Evolutionary conservation across 1,284 basidiomycete genomes (phyloP), one percentile per base, ranked within the genome.

Genomic region (Veloboletus limbatus): DNA sequence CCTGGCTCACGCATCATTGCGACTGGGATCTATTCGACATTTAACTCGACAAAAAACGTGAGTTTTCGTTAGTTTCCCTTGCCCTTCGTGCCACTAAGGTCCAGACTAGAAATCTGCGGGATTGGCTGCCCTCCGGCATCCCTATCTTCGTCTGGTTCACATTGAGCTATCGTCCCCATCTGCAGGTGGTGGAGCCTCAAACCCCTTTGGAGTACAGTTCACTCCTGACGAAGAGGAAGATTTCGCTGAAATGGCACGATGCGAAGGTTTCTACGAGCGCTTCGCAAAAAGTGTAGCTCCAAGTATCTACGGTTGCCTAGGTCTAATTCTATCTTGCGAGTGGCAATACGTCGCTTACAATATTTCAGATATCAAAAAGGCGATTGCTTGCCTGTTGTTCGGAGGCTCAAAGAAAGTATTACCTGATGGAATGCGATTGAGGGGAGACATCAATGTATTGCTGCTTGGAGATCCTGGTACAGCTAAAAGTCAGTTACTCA

Each of bases 341-440:
- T 9, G 25, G 18, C 6, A 16, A 22, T 47, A 18, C 31, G n/a
- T 17, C 24, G 31, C 40, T 53, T 46, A 55, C 48, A 40, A 35
- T 37, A 9, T 40, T 24, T 10, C 49, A 90, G 97, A 99, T 66
- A 99, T 99, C 63, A 99, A 99, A 70, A 99, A 98, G 60, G 90
- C 97, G 1, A 92, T 99, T 38, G 84, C 92, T 0, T 98, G 95
- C 67, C 74, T 99, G 11, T 74, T 99, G 8, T 94, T 99, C 60
- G 97, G 97, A 21, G 97, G 97, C 11, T 96, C 93, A n/a, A 98
- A 96, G 71, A 99, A 99, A 71, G 79, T 98, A 38, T 72, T 99
- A 10, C 97, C 97, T 0, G 97, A 99, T 65, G 95, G 97, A 11
- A 97, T 98, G 93, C 80, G 97, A 26, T 71, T 99, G 37, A 79